Percentiles rank a stretch among this genome's conserved stretches.
phyloP scores from a whole-genome alignment of 1,284 basidiomycete genomes.

The Wallemia mellicola region DNA sequence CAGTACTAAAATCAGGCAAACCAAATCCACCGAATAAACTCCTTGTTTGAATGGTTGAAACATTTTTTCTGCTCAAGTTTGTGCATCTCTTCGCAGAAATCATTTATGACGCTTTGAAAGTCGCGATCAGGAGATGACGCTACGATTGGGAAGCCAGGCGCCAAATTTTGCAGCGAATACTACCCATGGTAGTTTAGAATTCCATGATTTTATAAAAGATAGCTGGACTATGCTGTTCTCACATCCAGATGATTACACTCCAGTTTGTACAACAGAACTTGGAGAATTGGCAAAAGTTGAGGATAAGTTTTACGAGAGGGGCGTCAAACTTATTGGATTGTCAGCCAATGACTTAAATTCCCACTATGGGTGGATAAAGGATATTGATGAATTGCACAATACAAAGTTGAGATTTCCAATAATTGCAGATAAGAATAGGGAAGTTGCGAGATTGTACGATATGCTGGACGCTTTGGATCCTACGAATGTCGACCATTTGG shows the following conservation, averaged over 20 bases:
- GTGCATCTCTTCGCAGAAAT: no score
- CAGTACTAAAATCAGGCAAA: no score
- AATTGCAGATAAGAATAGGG: slow-evolving; percentile 71
- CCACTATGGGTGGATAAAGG: slow-evolving; percentile 69
- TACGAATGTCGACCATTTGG: slow-evolving; percentile 79
- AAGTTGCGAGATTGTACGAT: slow-evolving; percentile 51
- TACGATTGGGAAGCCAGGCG: slow-evolving; percentile 26
- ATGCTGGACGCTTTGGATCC: slow-evolving; percentile 90
- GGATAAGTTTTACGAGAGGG: slow-evolving; percentile 56
- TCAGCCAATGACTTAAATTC: slow-evolving; percentile 68
- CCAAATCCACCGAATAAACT: no score
- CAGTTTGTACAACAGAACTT: slow-evolving; percentile 78
- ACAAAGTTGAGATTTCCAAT: slow-evolving; percentile 61
- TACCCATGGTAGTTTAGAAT: slow-evolving; percentile 42
- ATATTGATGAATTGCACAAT: slow-evolving; percentile 50
- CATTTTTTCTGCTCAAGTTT: no score
- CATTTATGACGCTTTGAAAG: no score
- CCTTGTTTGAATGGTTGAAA: no score
- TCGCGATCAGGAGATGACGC: no score
- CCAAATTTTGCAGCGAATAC: slow-evolving; percentile 61
- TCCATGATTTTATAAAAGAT: slow-evolving; percentile 68
- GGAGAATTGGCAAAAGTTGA: slow-evolving; percentile 68
- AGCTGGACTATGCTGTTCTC: slow-evolving; percentile 74
- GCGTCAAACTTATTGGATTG: slow-evolving; percentile 78
- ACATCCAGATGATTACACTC: slow-evolving; percentile 41